Evolutionary conservation across 805 yeast genomes (phyloP).

Genomic region (Candida oleophila): DNA sequence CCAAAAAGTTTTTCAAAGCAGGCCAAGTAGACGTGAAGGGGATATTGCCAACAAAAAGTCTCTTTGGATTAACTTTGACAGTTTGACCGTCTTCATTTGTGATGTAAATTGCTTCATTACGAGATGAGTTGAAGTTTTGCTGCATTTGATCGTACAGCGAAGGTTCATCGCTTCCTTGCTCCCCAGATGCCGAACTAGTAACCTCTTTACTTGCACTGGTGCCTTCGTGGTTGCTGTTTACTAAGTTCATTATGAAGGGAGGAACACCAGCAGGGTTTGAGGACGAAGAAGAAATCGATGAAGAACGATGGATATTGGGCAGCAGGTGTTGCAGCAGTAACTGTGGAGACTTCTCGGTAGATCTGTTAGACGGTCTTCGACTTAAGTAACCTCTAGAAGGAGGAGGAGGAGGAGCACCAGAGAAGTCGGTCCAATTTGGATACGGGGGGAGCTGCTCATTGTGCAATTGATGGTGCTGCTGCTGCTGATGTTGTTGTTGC

Average conservation of each 20-base stretch:
- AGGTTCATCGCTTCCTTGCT: not conserved
- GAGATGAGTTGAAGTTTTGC: not conserved
- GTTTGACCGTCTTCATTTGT: slow-evolving; percentile 23
- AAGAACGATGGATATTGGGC: not conserved
- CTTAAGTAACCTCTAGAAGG: slow-evolving; percentile 8
- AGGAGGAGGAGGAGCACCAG: not conserved
- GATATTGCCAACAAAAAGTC: slow-evolving; percentile 56
- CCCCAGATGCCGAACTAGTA: not conserved
- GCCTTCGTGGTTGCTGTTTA: slow-evolving; percentile 8
- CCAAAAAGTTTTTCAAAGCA: slow-evolving; percentile 28
- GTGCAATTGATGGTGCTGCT: not conserved
- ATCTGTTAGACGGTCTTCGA: slow-evolving; percentile 13
- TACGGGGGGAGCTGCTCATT: not conserved
- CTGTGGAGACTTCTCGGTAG: slow-evolving; percentile 14
- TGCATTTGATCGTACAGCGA: not conserved
- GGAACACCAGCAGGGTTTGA: slow-evolving; percentile 14
- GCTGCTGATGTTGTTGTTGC: not conserved
- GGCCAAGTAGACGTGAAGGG: slow-evolving; percentile 47
- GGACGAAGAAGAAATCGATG: not conserved
- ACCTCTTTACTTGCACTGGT: not conserved
- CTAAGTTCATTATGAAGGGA: slow-evolving; percentile 27
- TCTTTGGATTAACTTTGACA: slow-evolving; percentile 38
- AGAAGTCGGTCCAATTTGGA: not conserved
- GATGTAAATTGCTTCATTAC: slow-evolving; percentile 11
- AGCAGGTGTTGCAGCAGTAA: slow-evolving; percentile 1